These are phyloP conservation scores for Trametes gibbosa DNA, from an alignment of 768 basidiomycete genomes.

Conservation along the genomic window DNA sequence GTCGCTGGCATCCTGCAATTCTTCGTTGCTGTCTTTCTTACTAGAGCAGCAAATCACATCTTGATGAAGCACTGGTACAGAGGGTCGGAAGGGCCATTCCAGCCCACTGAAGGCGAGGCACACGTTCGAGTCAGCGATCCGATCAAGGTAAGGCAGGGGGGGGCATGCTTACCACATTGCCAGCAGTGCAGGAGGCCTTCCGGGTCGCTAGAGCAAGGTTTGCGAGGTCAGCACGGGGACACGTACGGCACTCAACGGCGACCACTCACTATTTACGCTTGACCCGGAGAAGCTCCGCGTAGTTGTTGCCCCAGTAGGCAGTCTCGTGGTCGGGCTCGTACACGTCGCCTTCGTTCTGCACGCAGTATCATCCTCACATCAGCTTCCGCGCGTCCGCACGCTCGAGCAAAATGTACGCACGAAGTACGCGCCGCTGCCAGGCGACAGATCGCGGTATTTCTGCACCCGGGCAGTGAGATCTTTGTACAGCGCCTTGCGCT, in stretches of 20 bases:
- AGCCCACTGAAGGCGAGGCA: conserved; percentile 23
- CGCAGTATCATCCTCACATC: background rate
- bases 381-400: background rate
- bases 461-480: conserved; percentile 17
- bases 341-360: conserved; percentile 35
- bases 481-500: background rate
- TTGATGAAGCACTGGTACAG: conserved; percentile 1
- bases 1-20: no score
- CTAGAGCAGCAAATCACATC: background rate
- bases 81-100: conserved; percentile 23
- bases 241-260: no score
- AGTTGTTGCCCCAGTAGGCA: conserved; percentile 37
- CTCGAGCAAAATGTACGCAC: conserved; percentile 16
- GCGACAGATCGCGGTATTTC: conserved; percentile 24
- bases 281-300: conserved; percentile 27
- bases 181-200: conserved; percentile 3
- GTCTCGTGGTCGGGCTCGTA: conserved; percentile 33
- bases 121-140: background rate
- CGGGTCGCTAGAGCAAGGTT: background rate
- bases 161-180: background rate
- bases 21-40: background rate
- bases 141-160: background rate
- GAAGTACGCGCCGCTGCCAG: conserved; percentile 33
- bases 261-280: conserved; percentile 35
- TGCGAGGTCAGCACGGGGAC: background rate